Percentiles rank a stretch among this genome's conserved stretches.
Conservation (phyloP, 805 yeast species). For the Candida germanica region DNA sequence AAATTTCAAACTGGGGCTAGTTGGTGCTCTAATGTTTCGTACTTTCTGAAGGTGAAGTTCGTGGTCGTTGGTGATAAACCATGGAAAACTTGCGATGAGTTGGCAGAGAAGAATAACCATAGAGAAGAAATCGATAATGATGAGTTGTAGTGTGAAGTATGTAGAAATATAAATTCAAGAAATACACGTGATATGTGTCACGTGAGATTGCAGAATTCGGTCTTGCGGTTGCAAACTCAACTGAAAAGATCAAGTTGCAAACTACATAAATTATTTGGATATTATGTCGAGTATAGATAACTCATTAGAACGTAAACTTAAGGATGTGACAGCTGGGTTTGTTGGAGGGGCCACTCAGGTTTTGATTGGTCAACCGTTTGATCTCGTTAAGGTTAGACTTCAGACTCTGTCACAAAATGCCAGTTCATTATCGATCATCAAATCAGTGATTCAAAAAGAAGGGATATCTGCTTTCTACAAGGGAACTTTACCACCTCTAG, state of each 20-base stretch:
- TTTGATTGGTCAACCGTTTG: constrained; percentile 46
- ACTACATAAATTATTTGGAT: no score
- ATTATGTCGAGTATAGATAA: constrained; percentile 22
- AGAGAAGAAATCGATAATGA: not conserved
- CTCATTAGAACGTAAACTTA: constrained; percentile 34
- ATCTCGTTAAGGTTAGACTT: constrained; percentile 40
- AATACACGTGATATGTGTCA: no score
- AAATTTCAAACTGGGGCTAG: constrained; percentile 6
- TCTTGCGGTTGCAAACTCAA: no score
- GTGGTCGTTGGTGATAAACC: constrained; percentile 10
- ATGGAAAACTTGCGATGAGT: constrained; percentile 5
- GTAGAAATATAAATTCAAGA: not conserved
- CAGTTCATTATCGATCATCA: constrained; percentile 31
- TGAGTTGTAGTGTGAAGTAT: constrained; percentile 1
- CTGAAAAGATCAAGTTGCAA: no score
- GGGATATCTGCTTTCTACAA: constrained; percentile 43
- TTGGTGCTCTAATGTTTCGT: constrained; percentile 9
- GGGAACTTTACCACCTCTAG: constrained; percentile 43
- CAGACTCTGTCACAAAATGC: constrained; percentile 31
- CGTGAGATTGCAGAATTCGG: no score
- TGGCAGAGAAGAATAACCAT: no score
- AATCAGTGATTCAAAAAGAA: constrained; percentile 37
- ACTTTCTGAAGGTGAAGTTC: constrained; percentile 7
- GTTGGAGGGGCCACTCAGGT: constrained; percentile 48
- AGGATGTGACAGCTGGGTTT: constrained; percentile 44